phyloP scores from a whole-genome alignment of 345 rosid species.

The Camelina neglecta region DNA sequence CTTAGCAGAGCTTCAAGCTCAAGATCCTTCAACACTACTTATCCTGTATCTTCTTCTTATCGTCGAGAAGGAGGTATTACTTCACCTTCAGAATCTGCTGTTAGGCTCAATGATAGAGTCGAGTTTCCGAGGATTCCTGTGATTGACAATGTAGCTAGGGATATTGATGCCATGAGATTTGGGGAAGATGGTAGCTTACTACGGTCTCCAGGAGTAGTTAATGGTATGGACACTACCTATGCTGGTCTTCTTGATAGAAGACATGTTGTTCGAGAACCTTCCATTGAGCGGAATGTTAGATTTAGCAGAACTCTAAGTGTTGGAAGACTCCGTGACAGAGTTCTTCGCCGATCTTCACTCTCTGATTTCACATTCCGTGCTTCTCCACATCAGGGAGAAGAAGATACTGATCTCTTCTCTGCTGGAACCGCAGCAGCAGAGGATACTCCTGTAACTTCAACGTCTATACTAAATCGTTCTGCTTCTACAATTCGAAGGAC shows the following conservation, averaged over 20 bases:
- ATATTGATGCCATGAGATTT: constrained; percentile 40
- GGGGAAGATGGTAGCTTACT: constrained; percentile 49
- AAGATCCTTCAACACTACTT: constrained; percentile 72
- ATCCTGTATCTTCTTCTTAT: constrained; percentile 50
- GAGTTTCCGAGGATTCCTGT: constrained; percentile 48
- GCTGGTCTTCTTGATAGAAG: constrained; percentile 62
- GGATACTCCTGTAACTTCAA: constrained; percentile 41
- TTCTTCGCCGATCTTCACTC: constrained; percentile 77
- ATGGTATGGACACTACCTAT: constrained; percentile 53
- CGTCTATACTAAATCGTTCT: constrained; percentile 51
- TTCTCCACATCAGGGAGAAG: constrained; percentile 55
- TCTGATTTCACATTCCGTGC: constrained; percentile 65
- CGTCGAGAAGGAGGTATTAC: constrained; percentile 47
- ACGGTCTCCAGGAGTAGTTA: constrained; percentile 43
- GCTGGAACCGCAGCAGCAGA: constrained; percentile 51
- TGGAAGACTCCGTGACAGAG: constrained; percentile 97
- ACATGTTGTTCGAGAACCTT: constrained; percentile 63
- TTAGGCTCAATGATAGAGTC: constrained; percentile 43
- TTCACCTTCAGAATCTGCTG: constrained; percentile 45
- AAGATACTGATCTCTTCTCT: constrained; percentile 53
- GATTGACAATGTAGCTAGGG: constrained; percentile 42
- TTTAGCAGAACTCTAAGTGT: constrained; percentile 95
- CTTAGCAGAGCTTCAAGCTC: constrained; percentile 76
- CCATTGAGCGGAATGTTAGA: constrained; percentile 70
- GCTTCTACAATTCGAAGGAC: constrained; percentile 58